Evolutionary conservation across 2,329 filamentous ascomycete genomes (phyloP).

Genomic region (Stachybotrys chlorohalonatus): DNA sequence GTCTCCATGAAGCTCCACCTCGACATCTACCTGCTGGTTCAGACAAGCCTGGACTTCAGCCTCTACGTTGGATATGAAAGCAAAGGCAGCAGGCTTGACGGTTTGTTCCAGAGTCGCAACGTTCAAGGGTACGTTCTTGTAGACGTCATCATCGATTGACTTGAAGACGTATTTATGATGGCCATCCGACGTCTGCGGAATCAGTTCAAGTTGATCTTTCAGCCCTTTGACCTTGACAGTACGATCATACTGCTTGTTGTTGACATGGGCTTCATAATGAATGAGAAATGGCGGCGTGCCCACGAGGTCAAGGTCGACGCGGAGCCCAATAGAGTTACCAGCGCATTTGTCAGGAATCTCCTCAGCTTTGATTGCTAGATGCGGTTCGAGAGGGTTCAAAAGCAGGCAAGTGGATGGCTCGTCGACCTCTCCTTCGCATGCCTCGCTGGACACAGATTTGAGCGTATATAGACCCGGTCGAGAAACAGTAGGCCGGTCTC

Average conservation of each 20-base stretch:
- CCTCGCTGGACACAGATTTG: constrained; percentile 67
- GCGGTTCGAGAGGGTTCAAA: constrained; percentile 82
- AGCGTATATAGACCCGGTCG: constrained; percentile 82
- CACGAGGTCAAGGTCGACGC: constrained; percentile 80
- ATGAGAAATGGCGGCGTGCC: constrained; percentile 90
- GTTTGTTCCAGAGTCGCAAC: constrained; percentile 69
- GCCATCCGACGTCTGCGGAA: constrained; percentile 73
- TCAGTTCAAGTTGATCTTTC: constrained; percentile 75
- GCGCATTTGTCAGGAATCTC: constrained; percentile 93
- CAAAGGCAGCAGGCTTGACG: constrained; percentile 86
- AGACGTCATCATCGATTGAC: constrained; percentile 74
- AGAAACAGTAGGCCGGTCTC: constrained; percentile 59
- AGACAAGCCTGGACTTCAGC: constrained; percentile 64
- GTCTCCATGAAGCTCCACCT: constrained; percentile 71
- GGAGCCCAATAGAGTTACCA: constrained; percentile 82
- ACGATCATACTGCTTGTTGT: constrained; percentile 45
- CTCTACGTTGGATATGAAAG: constrained; percentile 52
- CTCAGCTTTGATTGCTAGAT: constrained; percentile 62
- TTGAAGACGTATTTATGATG: constrained; percentile 81
- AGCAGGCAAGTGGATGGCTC: constrained; percentile 92
- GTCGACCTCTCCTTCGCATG: constrained; percentile 78
- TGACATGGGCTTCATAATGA: constrained; percentile 63
- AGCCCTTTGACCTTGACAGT: constrained; percentile 56
- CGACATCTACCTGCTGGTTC: constrained; percentile 67
- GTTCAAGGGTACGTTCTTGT: constrained; percentile 55